Conservation (phyloP, 208 protist genomes). For the Trypanosoma caninum region DNA sequence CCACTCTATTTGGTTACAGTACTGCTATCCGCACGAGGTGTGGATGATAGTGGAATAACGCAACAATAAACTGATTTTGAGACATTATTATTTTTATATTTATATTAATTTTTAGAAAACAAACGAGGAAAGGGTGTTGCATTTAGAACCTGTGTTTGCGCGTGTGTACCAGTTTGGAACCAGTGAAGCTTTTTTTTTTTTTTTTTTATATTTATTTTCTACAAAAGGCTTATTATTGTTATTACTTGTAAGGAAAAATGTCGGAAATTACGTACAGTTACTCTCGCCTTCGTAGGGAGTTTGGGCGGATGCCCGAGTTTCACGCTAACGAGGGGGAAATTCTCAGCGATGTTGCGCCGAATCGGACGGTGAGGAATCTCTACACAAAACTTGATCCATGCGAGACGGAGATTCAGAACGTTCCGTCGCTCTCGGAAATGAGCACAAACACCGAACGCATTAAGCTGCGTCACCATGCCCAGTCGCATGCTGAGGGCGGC, state of each 20-base stretch:
- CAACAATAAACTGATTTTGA: not conserved
- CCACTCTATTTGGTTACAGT: too few relatives aligned
- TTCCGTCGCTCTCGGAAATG: slow-evolving; percentile 90
- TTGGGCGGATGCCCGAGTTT: slow-evolving; percentile 91
- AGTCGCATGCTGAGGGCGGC: slow-evolving; percentile 94
- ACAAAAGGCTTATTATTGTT: too few relatives aligned
- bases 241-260: slow-evolving; percentile 34
- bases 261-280: slow-evolving; percentile 93
- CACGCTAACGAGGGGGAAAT: slow-evolving; percentile 91
- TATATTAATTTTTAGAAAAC: too few relatives aligned
- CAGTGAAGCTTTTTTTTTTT: not conserved
- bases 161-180: too few relatives aligned
- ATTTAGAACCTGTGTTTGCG: too few relatives aligned
- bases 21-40: too few relatives aligned
- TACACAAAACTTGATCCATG: slow-evolving; percentile 84
- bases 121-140: too few relatives aligned
- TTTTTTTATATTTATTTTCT: not conserved
- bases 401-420: slow-evolving; percentile 89
- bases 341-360: slow-evolving; percentile 86
- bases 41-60: not conserved
- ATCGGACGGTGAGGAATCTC: slow-evolving; percentile 56
- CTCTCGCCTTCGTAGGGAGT: slow-evolving; percentile 87
- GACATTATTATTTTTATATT: too few relatives aligned
- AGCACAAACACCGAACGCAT: slow-evolving; percentile 94
- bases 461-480: slow-evolving; percentile 84